Evolutionary conservation across 2,329 filamentous ascomycete genomes (phyloP).

Genomic region (Hymenoscyphus fraxineus): DNA sequence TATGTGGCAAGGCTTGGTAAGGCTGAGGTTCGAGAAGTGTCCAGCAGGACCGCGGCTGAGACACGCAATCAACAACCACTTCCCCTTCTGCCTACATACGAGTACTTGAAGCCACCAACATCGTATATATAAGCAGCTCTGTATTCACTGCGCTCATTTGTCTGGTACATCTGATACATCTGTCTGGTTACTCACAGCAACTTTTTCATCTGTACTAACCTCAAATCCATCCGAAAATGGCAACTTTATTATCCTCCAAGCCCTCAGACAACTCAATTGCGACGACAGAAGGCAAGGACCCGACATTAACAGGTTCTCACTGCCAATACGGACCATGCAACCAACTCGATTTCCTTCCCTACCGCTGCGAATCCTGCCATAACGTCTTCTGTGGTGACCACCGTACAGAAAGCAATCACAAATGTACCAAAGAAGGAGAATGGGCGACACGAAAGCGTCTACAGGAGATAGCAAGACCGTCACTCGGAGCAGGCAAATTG

Average conservation of each 20-base stretch:
- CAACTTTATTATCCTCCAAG: conserved; percentile 42
- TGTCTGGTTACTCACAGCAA: conserved; percentile 3
- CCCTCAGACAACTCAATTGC: conserved; percentile 53
- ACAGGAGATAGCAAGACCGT: conserved; percentile 50
- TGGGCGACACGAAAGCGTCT: conserved; percentile 57
- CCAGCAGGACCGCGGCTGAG: conserved; percentile 18
- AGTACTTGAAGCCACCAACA: neutral
- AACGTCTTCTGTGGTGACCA: conserved; percentile 91
- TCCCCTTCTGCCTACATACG: conserved; percentile 19
- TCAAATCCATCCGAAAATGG: conserved; percentile 42
- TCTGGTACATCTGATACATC: too few relatives aligned
- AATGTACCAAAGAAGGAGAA: conserved; percentile 56
- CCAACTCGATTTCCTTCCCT: conserved; percentile 93
- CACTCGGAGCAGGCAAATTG: conserved; percentile 50
- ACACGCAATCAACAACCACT: conserved; percentile 25
- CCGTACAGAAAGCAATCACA: conserved; percentile 78
- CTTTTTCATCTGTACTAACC: conserved; percentile 10
- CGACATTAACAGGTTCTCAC: conserved; percentile 81
- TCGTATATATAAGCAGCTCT: neutral
- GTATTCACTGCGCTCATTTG: neutral
- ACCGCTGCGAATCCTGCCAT: conserved; percentile 84
- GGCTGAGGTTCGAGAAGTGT: conserved; percentile 23
- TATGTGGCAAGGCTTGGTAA: conserved; percentile 12
- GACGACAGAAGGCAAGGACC: conserved; percentile 73
- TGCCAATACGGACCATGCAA: conserved; percentile 91